Conservation (phyloP, 2,329 filamentous ascomycete genomes). For the Botryotinia narcissicola region DNA sequence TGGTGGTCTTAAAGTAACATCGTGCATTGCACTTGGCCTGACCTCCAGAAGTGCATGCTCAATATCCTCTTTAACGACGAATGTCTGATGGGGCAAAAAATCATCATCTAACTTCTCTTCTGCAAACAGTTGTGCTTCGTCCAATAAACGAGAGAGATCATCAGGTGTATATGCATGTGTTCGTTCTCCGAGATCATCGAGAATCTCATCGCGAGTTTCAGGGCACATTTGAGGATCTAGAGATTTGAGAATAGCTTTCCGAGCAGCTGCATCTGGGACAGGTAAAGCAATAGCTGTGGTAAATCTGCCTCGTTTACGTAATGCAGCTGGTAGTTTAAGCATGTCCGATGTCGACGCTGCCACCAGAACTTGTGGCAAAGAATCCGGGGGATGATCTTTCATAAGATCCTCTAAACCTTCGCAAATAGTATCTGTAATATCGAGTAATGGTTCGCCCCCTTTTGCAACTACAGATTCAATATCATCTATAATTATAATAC, state of each 20-base stretch:
- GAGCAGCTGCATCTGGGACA: constrained; percentile 68
- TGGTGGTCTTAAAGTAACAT: constrained; percentile 84
- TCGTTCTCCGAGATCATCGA: constrained; percentile 63
- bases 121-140: constrained; percentile 47
- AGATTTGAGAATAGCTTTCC: constrained; percentile 71
- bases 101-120: constrained; percentile 29
- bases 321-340: constrained; percentile 66
- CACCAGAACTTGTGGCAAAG: constrained; percentile 61
- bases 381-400: constrained; percentile 31
- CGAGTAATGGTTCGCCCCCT: constrained; percentile 50
- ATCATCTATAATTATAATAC: constrained; percentile 76
- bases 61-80: constrained; percentile 51
- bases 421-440: constrained; percentile 50
- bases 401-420: constrained; percentile 57
- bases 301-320: constrained; percentile 66
- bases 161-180: constrained; percentile 86
- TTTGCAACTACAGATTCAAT: constrained; percentile 68
- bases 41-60: constrained; percentile 64
- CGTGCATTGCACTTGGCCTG: constrained; percentile 82
- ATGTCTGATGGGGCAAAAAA: constrained; percentile 17
- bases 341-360: constrained; percentile 72
- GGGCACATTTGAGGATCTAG: constrained; percentile 44
- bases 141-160: constrained; percentile 68
- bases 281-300: constrained; percentile 68
- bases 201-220: constrained; percentile 49